These are phyloP conservation scores for Alternaria novae-zelandiae DNA, from an alignment of 2,329 filamentous ascomycete species.

Conservation along the genomic window DNA sequence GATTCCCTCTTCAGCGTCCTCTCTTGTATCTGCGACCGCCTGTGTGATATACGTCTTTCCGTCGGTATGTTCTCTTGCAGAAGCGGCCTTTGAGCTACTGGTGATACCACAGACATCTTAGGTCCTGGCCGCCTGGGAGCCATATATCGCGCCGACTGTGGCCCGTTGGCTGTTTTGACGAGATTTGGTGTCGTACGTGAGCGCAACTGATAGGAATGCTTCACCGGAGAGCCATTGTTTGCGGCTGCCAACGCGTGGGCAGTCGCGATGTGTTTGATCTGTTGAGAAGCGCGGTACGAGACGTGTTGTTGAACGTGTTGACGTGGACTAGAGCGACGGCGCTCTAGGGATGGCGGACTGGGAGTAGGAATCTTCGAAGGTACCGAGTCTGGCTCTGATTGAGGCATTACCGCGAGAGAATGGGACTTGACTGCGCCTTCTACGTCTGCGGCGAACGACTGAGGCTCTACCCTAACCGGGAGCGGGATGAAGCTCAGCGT, in stretches of 20 bases:
- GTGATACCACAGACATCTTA: constrained; percentile 13
- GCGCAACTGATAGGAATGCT: constrained; percentile 23
- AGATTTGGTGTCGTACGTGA: constrained; percentile 43
- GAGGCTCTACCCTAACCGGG: constrained; percentile 20
- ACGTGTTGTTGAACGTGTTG: constrained; percentile 26
- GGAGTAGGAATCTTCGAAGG: constrained; percentile 41
- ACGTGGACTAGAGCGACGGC: constrained; percentile 35
- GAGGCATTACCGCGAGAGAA: constrained; percentile 1
- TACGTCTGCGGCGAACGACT: constrained; percentile 5
- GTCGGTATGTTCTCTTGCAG: constrained; percentile 34
- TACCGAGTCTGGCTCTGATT: constrained; percentile 8
- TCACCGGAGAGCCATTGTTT: constrained; percentile 15
- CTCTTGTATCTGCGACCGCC: constrained; percentile 29
- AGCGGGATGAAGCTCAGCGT: constrained; percentile 45
- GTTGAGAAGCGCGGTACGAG: constrained; percentile 19
- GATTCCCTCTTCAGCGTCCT: constrained; percentile 24
- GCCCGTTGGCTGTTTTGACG: constrained; percentile 16
- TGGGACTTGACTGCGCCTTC: constrained; percentile 11
- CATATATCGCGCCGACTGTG: constrained; percentile 19
- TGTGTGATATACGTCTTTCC: constrained; percentile 17
- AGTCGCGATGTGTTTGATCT: constrained; percentile 26
- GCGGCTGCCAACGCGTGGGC: constrained; percentile 18
- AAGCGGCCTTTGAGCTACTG: constrained; percentile 12
- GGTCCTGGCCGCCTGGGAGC: constrained; percentile 24
- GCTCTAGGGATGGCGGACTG: constrained; percentile 24